Conservation (phyloP, 2,329 filamentous ascomycete species). For the Thermoascus crustaceus region DNA sequence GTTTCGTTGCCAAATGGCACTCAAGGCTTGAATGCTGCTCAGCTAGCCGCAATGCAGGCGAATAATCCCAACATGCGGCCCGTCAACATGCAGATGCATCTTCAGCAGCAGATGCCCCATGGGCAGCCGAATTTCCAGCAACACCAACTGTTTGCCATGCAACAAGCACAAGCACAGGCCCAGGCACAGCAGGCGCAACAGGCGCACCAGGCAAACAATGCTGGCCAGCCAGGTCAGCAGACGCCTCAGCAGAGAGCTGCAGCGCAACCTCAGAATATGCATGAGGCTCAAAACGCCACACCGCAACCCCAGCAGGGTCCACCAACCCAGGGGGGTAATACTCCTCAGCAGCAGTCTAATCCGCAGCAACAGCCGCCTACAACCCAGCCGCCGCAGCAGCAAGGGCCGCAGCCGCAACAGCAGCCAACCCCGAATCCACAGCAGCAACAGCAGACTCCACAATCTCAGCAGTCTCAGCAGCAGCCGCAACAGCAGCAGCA, state of each 20-base stretch:
- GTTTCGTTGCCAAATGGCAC: constrained; percentile 35
- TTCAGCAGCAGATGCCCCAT: constrained; percentile 35
- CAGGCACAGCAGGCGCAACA: constrained; percentile 15
- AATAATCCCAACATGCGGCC: constrained; percentile 33
- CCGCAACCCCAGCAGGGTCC: constrained; percentile 37
- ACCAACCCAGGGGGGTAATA: constrained; percentile 30
- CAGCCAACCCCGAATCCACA: constrained; percentile 29
- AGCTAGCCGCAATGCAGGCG: constrained; percentile 36
- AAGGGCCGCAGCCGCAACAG: constrained; percentile 22
- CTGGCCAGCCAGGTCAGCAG: constrained; percentile 29
- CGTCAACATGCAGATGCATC: constrained; percentile 31
- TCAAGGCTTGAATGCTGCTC: constrained; percentile 32
- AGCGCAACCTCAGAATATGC: constrained; percentile 35
- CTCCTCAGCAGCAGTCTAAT: constrained; percentile 29
- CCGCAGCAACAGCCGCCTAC: constrained; percentile 22
- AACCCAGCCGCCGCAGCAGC: constrained; percentile 29
- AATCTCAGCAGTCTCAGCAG: constrained; percentile 29
- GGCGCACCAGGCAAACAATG: constrained; percentile 23
- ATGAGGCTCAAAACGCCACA: constrained; percentile 33
- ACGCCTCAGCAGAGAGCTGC: constrained; percentile 35
- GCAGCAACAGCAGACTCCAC: constrained; percentile 29
- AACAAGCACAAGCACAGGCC: constrained; percentile 16
- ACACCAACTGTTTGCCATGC: constrained; percentile 31
- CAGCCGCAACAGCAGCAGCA: constrained; percentile 23
- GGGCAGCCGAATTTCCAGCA: constrained; percentile 36